Percentiles rank a stretch among this genome's conserved stretches.
These are phyloP conservation scores for Cladosporium austrohemisphaericum DNA, from an alignment of 2,329 filamentous ascomycete genomes.

Conservation along the genomic window DNA sequence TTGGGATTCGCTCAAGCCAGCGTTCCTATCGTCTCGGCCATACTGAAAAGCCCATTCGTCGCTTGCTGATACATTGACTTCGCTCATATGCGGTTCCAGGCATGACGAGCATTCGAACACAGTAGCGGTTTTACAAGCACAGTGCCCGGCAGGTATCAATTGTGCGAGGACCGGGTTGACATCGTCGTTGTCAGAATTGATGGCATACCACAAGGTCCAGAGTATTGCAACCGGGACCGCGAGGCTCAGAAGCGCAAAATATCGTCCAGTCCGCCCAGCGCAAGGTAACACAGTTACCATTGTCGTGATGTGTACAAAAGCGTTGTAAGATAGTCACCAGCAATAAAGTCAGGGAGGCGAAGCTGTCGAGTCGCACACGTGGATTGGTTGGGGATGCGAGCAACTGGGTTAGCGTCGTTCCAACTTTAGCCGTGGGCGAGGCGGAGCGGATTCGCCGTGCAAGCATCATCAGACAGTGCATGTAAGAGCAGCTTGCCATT, in stretches of 20 bases:
- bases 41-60: conserved; percentile 19
- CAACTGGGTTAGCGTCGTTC: too few species aligned
- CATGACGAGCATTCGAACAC: conserved; percentile 21
- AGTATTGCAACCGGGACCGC: conserved; percentile 13
- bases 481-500: too few species aligned
- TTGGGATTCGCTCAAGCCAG: conserved; percentile 18
- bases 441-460: too few species aligned
- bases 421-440: too few species aligned
- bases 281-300: neutral
- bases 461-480: too few species aligned
- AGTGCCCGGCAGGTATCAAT: conserved; percentile 23
- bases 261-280: neutral
- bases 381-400: too few species aligned
- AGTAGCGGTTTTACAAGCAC: conserved; percentile 20
- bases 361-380: neutral
- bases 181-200: conserved; percentile 22
- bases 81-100: conserved; percentile 16
- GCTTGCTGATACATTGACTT: conserved; percentile 15
- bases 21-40: conserved; percentile 18
- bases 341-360: too few species aligned
- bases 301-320: neutral
- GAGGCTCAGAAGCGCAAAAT: conserved; percentile 10
- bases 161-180: conserved; percentile 21
- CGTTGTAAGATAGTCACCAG: neutral
- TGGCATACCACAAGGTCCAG: conserved; percentile 22